Base-by-base conservation (phyloP, 495 filamentous ascomycete genomes). In the Letharia lupina region DNA sequence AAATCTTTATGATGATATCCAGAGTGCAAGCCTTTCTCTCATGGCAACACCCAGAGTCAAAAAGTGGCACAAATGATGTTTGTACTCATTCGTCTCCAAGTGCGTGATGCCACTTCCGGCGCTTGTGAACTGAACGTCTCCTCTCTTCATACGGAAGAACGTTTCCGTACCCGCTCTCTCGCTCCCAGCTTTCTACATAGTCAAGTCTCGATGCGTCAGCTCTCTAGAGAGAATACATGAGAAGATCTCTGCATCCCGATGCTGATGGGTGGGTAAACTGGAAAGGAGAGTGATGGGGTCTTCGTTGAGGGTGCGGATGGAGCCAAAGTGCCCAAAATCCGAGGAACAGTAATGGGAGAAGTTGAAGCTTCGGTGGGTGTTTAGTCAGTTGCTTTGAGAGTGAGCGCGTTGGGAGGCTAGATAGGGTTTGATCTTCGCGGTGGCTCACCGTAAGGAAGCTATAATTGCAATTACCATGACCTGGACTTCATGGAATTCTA, bases 211-310 rank as follows among this genome's bases (percentile, higher is more conserved):
- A 77, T 95, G 90, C 41, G 89, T 91, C 56, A 93, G 82, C 73
- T 91, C 88, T 65, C 90, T 90, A 67, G 75, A 83, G 10, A 93
- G 78, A 70, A 93, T 93, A 93, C 68, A 28, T 28, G 82, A 85
- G 80, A 90, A 93, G 78, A 93, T 93, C 75, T 93, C 88, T 69
- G 88, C 89, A 72, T 93, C 86, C 69, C 84, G 82, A 77, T 95
- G 90, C 35, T 84, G 84, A 73, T 95, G 91, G 1, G 89, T 91
- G 16, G 88, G 87, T 77, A 93, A 92, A 35, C 89, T 90, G 33
- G 81, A 83, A 59, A 81, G 77, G 28, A 83, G 73, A 48, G 83
- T 79, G 40, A 93, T 89, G 33, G 88, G 86, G 74, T 93, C 90
- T 75, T 95, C 91, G 75, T 93, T 93, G 66, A 93, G 82, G 18